Conservation (phyloP, 2,329 filamentous ascomycete species). For the Sphaerulina musiva region DNA sequence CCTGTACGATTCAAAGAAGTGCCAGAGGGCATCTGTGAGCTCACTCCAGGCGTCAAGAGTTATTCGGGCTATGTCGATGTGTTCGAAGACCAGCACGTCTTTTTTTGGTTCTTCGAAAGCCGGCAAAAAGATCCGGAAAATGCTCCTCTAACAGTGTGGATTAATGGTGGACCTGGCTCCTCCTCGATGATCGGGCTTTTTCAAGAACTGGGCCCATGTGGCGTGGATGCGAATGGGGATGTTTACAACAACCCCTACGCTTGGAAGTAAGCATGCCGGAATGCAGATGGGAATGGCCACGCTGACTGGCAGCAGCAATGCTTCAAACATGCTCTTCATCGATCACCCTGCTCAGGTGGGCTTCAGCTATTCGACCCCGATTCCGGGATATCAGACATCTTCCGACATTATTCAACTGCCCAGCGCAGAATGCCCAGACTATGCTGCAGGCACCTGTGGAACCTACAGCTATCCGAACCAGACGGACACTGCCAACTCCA, state of each 20-base stretch:
- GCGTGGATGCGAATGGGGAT: slow-evolving; percentile 40
- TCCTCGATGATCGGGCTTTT: slow-evolving; percentile 55
- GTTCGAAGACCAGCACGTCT: slow-evolving; percentile 42
- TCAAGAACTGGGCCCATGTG: slow-evolving; percentile 39
- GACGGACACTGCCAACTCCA: slow-evolving; percentile 49
- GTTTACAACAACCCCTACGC: slow-evolving; percentile 56
- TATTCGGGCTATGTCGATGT: slow-evolving; percentile 40
- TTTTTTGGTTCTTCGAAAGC: slow-evolving; percentile 61
- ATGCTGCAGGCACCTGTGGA: slow-evolving; percentile 39
- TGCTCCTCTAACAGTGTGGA: slow-evolving; percentile 55
- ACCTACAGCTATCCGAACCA: slow-evolving; percentile 51
- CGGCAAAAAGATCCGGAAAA: slow-evolving; percentile 42
- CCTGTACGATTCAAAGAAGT: slow-evolving; percentile 55
- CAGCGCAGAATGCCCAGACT: slow-evolving; percentile 21
- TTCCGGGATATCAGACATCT: slow-evolving; percentile 37
- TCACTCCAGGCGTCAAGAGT: slow-evolving; percentile 45
- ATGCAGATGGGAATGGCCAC: too few species aligned
- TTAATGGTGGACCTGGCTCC: slow-evolving; percentile 55
- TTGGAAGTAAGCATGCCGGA: slow-evolving; percentile 42
- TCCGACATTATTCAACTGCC: slow-evolving; percentile 35
- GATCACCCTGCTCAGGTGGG: slow-evolving; percentile 59
- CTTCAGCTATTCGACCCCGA: slow-evolving; percentile 49
- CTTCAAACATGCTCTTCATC: slow-evolving; percentile 63
- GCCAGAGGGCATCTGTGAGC: slow-evolving; percentile 42
- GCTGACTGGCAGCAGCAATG: slow-evolving; percentile 33